Percentiles rank a stretch among this genome's conserved stretches.
These are phyloP conservation scores for Leccinum uliginosum DNA, from an alignment of 768 basidiomycete genomes.

Conservation along the genomic window DNA sequence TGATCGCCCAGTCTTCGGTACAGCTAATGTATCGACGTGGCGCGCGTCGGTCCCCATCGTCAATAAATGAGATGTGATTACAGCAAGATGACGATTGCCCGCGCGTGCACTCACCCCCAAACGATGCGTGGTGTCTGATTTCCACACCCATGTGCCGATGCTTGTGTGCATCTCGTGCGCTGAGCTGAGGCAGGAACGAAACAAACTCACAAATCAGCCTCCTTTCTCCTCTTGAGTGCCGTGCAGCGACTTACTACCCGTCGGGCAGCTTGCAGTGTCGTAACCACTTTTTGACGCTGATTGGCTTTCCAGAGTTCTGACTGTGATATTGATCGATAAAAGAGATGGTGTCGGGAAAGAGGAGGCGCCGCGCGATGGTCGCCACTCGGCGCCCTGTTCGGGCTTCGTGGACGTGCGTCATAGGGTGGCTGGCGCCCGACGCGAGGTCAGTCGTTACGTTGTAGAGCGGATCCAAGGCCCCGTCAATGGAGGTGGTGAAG, in stretches of 20 bases:
- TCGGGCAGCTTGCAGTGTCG: slow-evolving; percentile 6
- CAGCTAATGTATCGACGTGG: background rate
- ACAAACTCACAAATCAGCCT: background rate
- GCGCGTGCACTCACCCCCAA: slow-evolving; percentile 6
- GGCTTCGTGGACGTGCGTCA: slow-evolving; percentile 6
- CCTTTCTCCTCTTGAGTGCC: background rate
- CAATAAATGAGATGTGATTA: background rate
- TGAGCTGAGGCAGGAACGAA: slow-evolving; percentile 1
- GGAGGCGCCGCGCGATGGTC: background rate
- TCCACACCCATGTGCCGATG: slow-evolving; percentile 6
- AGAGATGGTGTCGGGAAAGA: slow-evolving; percentile 15
- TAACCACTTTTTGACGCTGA: slow-evolving; percentile 14
- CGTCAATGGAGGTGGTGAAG: background rate
- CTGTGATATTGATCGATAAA: slow-evolving; percentile 2
- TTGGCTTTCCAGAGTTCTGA: background rate
- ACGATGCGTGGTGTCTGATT: slow-evolving; percentile 9
- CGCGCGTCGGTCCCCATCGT: background rate
- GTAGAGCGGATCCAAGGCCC: slow-evolving; percentile 6
- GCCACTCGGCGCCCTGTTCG: slow-evolving; percentile 6
- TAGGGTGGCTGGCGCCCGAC: background rate
- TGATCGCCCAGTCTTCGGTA: slow-evolving; percentile 4
- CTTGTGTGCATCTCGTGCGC: slow-evolving; percentile 8
- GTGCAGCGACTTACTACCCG: slow-evolving; percentile 10
- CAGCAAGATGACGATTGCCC: background rate
- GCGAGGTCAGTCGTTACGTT: slow-evolving; percentile 6